These are phyloP conservation scores for Graphilbum sp. DNA, from an alignment of 2,329 filamentous ascomycete species.

Conservation along the genomic window DNA sequence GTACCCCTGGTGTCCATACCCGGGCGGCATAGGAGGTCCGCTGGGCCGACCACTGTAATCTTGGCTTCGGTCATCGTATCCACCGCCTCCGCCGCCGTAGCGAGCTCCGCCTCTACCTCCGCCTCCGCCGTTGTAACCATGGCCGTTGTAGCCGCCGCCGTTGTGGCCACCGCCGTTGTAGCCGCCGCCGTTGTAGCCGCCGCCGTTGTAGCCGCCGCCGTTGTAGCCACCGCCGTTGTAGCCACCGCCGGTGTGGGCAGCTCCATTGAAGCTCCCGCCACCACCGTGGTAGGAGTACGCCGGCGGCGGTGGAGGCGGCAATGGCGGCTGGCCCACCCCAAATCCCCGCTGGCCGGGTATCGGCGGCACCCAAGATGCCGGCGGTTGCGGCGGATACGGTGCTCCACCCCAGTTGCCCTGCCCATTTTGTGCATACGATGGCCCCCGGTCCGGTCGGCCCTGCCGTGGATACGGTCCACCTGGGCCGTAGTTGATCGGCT, in stretches of 20 bases:
- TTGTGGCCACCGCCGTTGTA: neutral
- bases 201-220: neutral
- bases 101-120: no score
- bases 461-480: conserved; percentile 10
- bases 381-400: conserved; percentile 12
- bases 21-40: conserved; percentile 3
- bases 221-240: conserved; percentile 2
- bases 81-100: neutral
- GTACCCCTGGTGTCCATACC: conserved; percentile 3
- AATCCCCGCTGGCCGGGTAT: conserved; percentile 28
- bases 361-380: conserved; percentile 23
- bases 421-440: conserved; percentile 6
- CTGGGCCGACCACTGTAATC: neutral
- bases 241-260: neutral
- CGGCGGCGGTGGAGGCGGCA: conserved; percentile 27
- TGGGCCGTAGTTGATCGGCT: conserved; percentile 35
- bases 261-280: neutral
- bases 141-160: conserved; percentile 1
- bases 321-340: conserved; percentile 25
- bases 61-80: neutral
- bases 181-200: neutral
- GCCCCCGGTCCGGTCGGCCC: conserved; percentile 5
- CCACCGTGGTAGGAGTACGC: conserved; percentile 6
- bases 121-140: neutral
- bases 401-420: conserved; percentile 8